Evolutionary conservation across 495 filamentous ascomycete species (phyloP), one percentile per base, ranked within the genome.

Genomic region (Ramalina peruviana): DNA sequence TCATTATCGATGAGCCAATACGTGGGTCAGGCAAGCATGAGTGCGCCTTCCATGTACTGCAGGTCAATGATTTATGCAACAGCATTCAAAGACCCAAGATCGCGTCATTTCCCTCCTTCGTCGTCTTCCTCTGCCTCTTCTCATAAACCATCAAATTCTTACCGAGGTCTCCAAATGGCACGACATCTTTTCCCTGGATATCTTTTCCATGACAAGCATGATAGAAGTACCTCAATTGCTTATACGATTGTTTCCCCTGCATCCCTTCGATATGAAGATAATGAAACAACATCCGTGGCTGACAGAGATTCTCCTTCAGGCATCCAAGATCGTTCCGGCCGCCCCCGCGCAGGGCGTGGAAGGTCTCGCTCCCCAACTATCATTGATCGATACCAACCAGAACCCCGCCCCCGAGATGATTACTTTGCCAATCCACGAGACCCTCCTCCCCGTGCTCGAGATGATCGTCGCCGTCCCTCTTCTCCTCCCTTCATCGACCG

Each of bases 401-500:
- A 77, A 38, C 71, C 68, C 27, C 75, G 83, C 44, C 57, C 61
- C 19, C 64, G 72, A 51, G 73, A 76, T 16, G 72, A 74, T 21
- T 72, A 67, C 36, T 74, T 75, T 45, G 61, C 65, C 51, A 67
- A 57, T 21, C 58, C 71, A 23, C 79, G 86, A 38, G 86, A 94
- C 53, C 82, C 86, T 48, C 71, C 74, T 23, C 56, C 67, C n/a
- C 78, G 86, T 42, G 82, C 78, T 37, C 76, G 78, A 15, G 75
- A 81, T 49, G 78, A 83, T 41, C 78, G 81, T 45, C 81, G 87
- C 43, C 84, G 62, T 60, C 76, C 63, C 17, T 75, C 74, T 26
- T 79, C 78, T 11, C 74, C 81, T 6, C 77, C 79, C 17, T 81
- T 87, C 38, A 97, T 97, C 54, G 92, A 99, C 65, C 83, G 93